phyloP scores from a whole-genome alignment of 306 rosid genomes.

The Begonia fuchsioides region DNA sequence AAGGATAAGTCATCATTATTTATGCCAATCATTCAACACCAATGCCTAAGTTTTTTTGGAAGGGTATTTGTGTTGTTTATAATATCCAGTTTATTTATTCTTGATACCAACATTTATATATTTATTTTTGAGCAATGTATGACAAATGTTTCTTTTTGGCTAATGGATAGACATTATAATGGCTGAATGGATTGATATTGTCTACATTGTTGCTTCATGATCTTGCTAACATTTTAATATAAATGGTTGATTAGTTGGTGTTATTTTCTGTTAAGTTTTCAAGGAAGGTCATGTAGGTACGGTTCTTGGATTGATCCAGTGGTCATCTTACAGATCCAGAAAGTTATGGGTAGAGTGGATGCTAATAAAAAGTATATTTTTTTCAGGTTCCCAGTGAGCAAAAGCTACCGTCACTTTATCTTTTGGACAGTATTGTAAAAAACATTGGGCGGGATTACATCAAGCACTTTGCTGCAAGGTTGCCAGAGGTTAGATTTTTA shows the following conservation, averaged over 20 bases:
- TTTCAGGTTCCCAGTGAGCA: constrained; percentile 89
- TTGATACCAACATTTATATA: no score
- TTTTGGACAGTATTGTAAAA: constrained; percentile 92
- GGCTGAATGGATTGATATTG: no score
- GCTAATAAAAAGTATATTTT: background rate
- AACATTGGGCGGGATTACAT: constrained; percentile 91
- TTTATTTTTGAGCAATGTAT: background rate
- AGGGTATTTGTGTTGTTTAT: no score
- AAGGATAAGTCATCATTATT: no score
- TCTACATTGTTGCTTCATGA: no score
- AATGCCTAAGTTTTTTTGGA: background rate
- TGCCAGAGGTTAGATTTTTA: constrained; percentile 78
- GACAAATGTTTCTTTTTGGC: background rate
- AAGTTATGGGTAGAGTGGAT: background rate
- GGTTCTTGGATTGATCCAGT: background rate
- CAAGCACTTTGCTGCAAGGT: constrained; percentile 58
- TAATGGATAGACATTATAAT: no score
- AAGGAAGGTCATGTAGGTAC: no score
- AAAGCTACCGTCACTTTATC: constrained; percentile 91
- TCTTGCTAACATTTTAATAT: no score
- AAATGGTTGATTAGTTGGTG: no score
- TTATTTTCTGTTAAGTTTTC: no score
- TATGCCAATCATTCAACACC: background rate
- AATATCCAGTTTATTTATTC: no score
- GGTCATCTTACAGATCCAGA: constrained; percentile 1